phyloP scores from a whole-genome alignment of 2,329 filamentous ascomycete species.

The Pseudocercospora vitis region DNA sequence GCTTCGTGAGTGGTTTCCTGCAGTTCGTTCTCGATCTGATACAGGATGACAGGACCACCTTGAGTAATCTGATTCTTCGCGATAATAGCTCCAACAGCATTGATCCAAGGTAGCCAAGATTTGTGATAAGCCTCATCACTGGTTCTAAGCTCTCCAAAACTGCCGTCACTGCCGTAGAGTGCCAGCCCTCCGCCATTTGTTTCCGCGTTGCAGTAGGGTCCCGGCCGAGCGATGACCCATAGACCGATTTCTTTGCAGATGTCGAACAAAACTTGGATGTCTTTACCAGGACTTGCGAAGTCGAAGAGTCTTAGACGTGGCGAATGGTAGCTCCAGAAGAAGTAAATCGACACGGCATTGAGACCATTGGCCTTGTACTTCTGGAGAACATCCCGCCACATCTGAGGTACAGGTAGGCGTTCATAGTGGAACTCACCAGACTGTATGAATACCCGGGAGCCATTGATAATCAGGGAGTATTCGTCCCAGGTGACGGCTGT shows the following conservation, averaged over 20 bases:
- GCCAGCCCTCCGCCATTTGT: conserved; percentile 62
- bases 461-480: conserved; percentile 55
- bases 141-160: conserved; percentile 56
- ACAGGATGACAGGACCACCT: conserved; percentile 57
- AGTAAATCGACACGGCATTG: conserved; percentile 29
- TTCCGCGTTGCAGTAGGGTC: conserved; percentile 65
- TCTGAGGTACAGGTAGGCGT: conserved; percentile 51
- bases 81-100: conserved; percentile 51
- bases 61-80: conserved; percentile 58
- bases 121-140: conserved; percentile 48
- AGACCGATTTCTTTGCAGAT: conserved; percentile 56
- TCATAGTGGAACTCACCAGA: conserved; percentile 58
- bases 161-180: conserved; percentile 62
- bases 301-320: conserved; percentile 38
- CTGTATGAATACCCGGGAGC: conserved; percentile 54
- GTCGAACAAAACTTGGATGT: conserved; percentile 55
- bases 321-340: conserved; percentile 35
- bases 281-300: conserved; percentile 54
- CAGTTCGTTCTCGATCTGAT: conserved; percentile 61
- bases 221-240: conserved; percentile 57
- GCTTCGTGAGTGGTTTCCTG: conserved; percentile 42
- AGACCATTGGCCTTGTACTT: conserved; percentile 47
- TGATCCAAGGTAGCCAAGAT: conserved; percentile 54
- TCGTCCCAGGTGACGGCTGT: conserved; percentile 53
- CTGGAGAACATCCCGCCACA: conserved; percentile 54